A percentile compares a stretch with the other conserved stretches of the same genome.
Evolutionary conservation across 2,329 filamentous ascomycete species (phyloP).

Genomic region (Sporothrix brunneoviolacea): DNA sequence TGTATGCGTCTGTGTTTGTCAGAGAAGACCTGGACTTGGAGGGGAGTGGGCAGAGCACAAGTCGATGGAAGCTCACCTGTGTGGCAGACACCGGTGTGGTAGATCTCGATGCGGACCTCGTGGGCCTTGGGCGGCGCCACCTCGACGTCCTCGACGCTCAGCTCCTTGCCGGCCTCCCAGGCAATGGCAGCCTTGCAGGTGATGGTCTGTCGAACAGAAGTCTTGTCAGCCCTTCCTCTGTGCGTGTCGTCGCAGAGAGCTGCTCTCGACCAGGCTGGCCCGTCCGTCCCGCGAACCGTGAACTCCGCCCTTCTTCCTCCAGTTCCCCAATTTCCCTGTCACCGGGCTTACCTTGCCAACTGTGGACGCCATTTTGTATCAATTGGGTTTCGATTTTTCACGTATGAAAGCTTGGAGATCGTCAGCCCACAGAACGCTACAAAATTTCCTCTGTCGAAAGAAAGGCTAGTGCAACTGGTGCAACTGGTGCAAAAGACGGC

Average conservation of each 20-base stretch:
- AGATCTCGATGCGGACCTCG: constrained; percentile 94
- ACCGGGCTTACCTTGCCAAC: constrained; percentile 42
- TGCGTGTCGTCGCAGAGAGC: not conserved
- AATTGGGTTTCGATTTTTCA: not conserved
- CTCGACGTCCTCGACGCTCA: constrained; percentile 87
- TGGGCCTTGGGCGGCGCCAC: constrained; percentile 81
- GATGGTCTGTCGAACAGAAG: constrained; percentile 58
- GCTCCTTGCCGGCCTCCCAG: constrained; percentile 90
- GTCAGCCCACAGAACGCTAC: not conserved
- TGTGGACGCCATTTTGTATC: constrained; percentile 40
- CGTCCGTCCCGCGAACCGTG: not conserved
- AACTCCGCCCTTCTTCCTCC: no score
- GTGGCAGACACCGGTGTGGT: constrained; percentile 98
- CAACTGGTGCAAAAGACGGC: no score
- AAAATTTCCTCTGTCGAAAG: not conserved
- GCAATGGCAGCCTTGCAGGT: constrained; percentile 96
- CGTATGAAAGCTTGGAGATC: not conserved
- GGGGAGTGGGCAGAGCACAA: no score
- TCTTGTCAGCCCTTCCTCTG: not conserved
- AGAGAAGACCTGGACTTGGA: no score
- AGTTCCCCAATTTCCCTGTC: no score
- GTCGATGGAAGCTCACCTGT: constrained; percentile 66
- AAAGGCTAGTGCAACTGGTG: no score
- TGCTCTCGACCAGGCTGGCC: no score
- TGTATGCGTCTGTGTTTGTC: constrained; percentile 66